Evolutionary conservation across 1,284 basidiomycete genomes (phyloP).

Genomic region (Austropuccinia psidii): DNA sequence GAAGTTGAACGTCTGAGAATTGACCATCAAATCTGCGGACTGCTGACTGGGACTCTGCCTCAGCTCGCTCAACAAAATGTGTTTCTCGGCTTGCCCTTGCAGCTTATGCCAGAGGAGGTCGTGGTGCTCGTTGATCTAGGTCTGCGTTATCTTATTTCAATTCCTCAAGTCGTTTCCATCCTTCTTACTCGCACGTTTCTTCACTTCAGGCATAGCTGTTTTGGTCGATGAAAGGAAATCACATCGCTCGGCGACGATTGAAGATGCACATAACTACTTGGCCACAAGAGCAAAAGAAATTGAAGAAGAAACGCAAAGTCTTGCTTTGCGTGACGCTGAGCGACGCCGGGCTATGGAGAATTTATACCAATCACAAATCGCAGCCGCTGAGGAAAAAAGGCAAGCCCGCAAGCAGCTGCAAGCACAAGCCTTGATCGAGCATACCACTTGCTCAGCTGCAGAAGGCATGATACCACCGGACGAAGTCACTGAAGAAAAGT

Average conservation of each 20-base stretch:
- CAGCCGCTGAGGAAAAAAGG: conserved; percentile 8
- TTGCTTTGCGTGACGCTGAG: conserved; percentile 49
- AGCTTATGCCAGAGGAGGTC: conserved; percentile 85
- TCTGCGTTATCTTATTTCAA: conserved; percentile 46
- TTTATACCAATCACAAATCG: conserved; percentile 27
- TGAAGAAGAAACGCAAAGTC: conserved; percentile 53
- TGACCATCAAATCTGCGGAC: conserved; percentile 71
- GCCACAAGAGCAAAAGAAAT: conserved; percentile 50
- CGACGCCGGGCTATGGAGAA: conserved; percentile 29
- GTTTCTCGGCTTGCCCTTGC: conserved; percentile 81
- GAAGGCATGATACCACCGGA: conserved; percentile 9
- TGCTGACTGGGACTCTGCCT: conserved; percentile 81
- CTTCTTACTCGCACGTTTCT: not conserved
- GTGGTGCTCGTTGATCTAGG: conserved; percentile 74
- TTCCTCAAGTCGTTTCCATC: not conserved
- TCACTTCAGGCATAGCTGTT: conserved; percentile 60
- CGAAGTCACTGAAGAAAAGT: not conserved
- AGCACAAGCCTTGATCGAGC: not conserved
- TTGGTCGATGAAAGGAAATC: conserved; percentile 66
- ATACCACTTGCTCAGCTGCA: not conserved
- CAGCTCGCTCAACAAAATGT: conserved; percentile 93
- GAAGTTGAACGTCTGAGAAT: conserved; percentile 71
- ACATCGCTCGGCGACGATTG: conserved; percentile 56
- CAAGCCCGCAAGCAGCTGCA: conserved; percentile 1
- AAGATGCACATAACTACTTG: conserved; percentile 40